Base-by-base conservation (phyloP, 2,329 filamentous ascomycete genomes). In the Phoma herbarum region DNA sequence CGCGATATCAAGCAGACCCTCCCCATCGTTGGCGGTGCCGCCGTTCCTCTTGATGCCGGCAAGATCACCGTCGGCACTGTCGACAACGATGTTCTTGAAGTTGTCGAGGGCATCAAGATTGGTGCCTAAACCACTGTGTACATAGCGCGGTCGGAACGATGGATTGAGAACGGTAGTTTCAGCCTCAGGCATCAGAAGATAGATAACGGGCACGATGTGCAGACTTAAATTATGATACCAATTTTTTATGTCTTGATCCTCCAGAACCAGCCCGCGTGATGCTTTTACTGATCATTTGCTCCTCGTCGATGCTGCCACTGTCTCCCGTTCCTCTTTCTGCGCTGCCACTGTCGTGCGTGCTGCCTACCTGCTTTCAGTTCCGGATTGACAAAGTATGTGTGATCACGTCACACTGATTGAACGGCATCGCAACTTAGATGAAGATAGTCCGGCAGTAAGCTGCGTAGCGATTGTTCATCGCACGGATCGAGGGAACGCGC, bases 1-100 rank as follows among this genome's bases (percentile, higher is more conserved):
- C 44, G 56, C 18, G 44, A 59, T 9, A 49, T 53, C 29, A 26
- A 49, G 37, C 56, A 59, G 44, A 26, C 25, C 20, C 49, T 54
- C n/a, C 57, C 51, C 14, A 28, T 55, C 7, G 46, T 54, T 25
- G 51, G 50, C 12, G 51, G 39, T 10, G 41, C 28, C 6, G 22
- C 22, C 11, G 31, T 51, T 10, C 51, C 57, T 23, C 28, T 59
- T 9, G 42, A 59, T 28, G 46, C 22, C 14, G 46, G 46, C 12
- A 37, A 59, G 1, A 23, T 55, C 28, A 35, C 50, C 12, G 33
- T 55, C 14, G 51, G 50, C 39, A 53, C 50, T 42, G 45, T 26
- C 12, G 56, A 59, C 41, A 46, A 49, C 28, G 31, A 58, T 3
- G 47, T 44, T 6, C 31, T 41, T 2, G 23, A 26, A 18, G 50